These are phyloP conservation scores for Rhodotorula babjevae DNA, from an alignment of 768 basidiomycete genomes.

Conservation along the genomic window DNA sequence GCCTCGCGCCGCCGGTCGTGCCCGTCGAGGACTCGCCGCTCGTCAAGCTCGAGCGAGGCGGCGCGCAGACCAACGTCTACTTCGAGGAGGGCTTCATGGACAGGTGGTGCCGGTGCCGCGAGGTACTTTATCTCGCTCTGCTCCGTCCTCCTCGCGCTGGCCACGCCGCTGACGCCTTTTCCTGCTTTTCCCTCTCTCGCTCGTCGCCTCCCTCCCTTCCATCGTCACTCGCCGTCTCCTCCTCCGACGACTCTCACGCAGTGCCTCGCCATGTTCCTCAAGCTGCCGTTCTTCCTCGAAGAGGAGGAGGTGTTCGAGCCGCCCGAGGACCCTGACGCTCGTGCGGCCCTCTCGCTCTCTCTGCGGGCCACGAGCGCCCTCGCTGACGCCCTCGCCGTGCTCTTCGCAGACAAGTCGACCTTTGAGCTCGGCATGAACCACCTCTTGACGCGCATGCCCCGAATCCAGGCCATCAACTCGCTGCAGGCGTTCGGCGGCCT, in stretches of 20 bases:
- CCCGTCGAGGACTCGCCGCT: constrained; percentile 1
- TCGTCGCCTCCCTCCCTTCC: not conserved
- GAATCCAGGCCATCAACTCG: constrained; percentile 38
- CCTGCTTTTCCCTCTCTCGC: no score
- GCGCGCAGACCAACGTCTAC: constrained; percentile 27
- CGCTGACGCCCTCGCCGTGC: not conserved
- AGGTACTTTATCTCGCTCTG: constrained; percentile 19
- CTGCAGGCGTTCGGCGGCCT: constrained; percentile 32
- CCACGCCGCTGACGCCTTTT: not conserved
- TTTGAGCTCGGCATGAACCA: constrained; percentile 41
- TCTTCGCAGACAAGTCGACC: constrained; percentile 31
- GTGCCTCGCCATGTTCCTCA: constrained; percentile 29
- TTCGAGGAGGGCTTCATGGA: constrained; percentile 38
- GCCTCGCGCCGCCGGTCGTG: not conserved
- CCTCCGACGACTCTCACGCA: not conserved
- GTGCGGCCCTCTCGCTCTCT: not conserved
- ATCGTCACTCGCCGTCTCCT: no score
- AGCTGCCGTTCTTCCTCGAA: constrained; percentile 37
- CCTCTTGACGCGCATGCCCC: constrained; percentile 34
- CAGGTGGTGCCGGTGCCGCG: constrained; percentile 38
- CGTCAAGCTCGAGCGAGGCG: constrained; percentile 5
- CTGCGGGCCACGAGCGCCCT: not conserved
- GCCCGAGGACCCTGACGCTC: constrained; percentile 36
- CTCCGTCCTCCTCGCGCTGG: not conserved
- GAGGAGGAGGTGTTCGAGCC: constrained; percentile 42